Conservation (phyloP, 176 grass and related monocot genomes). For the Areca catechu region DNA sequence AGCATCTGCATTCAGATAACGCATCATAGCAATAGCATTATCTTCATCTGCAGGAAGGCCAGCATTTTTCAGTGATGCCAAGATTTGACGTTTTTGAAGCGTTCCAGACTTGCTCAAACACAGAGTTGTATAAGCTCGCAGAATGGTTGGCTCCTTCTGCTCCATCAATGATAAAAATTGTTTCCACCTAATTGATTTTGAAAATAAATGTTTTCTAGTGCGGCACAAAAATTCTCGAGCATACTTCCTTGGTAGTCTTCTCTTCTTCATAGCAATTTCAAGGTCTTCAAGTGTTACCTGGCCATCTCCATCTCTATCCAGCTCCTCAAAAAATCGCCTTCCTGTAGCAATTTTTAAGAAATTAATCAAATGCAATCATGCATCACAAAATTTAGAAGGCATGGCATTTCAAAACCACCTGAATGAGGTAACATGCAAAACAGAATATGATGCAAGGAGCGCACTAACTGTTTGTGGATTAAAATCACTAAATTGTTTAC, state of each 20-base stretch:
- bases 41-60: constrained; percentile 86
- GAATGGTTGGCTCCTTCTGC: constrained; percentile 92
- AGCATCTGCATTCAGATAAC: constrained; percentile 65
- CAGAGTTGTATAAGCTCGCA: constrained; percentile 85
- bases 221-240: constrained; percentile 65
- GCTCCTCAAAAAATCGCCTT: constrained; percentile 93
- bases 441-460: too few species aligned
- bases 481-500: too few species aligned
- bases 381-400: too few species aligned
- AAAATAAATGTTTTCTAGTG: constrained; percentile 80
- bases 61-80: constrained; percentile 69
- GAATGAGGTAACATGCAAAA: too few species aligned
- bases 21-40: constrained; percentile 86
- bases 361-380: too few species aligned
- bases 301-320: constrained; percentile 89
- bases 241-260: constrained; percentile 67
- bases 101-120: constrained; percentile 97
- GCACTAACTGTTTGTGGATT: too few species aligned
- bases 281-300: constrained; percentile 90
- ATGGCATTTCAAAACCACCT: too few species aligned
- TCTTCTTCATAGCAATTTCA: constrained; percentile 87
- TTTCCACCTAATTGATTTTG: constrained; percentile 96
- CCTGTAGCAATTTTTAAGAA: constrained; percentile 32
- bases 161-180: constrained; percentile 94
- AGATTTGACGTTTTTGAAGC: constrained; percentile 84